These are phyloP conservation scores for Tulasnella sp. DNA, from an alignment of 768 basidiomycete species.

Conservation along the genomic window DNA sequence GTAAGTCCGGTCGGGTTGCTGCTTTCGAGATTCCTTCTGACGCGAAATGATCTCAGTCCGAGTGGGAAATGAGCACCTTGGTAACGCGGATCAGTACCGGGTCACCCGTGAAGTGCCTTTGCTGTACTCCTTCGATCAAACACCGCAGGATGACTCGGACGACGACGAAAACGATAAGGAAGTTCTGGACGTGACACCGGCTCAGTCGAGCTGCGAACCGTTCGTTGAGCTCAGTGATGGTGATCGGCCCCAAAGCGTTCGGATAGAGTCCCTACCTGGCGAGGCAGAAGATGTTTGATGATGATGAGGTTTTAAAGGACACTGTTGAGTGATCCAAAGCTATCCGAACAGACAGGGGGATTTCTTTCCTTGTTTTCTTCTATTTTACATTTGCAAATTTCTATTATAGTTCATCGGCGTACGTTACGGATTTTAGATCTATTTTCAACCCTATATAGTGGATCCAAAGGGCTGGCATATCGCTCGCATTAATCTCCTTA, in stretches of 20 bases:
- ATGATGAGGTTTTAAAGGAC: not conserved
- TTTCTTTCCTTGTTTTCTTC: no score
- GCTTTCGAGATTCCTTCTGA: not conserved
- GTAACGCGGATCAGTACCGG: slow-evolving; percentile 89
- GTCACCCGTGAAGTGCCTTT: slow-evolving; percentile 76
- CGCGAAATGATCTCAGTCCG: slow-evolving; percentile 44
- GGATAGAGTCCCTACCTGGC: not conserved
- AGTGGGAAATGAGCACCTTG: slow-evolving; percentile 83
- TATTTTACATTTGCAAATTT: no score
- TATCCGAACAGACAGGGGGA: no score
- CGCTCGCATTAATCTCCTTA: slow-evolving; percentile 83
- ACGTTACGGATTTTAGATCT: not conserved
- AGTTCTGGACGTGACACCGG: not conserved
- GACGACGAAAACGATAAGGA: slow-evolving; percentile 11
- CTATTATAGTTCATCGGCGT: not conserved
- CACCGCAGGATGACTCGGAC: not conserved
- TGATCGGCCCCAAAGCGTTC: not conserved
- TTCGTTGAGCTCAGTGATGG: not conserved
- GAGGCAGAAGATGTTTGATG: not conserved
- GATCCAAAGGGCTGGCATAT: slow-evolving; percentile 81
- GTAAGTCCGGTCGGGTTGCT: slow-evolving; percentile 40
- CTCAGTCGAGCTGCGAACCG: not conserved
- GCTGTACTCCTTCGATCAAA: slow-evolving; percentile 40
- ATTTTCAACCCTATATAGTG: slow-evolving; percentile 11
- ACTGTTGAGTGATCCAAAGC: no score